Conservation (phyloP, 345 rosid species). For the Pugionium dolabratum region DNA sequence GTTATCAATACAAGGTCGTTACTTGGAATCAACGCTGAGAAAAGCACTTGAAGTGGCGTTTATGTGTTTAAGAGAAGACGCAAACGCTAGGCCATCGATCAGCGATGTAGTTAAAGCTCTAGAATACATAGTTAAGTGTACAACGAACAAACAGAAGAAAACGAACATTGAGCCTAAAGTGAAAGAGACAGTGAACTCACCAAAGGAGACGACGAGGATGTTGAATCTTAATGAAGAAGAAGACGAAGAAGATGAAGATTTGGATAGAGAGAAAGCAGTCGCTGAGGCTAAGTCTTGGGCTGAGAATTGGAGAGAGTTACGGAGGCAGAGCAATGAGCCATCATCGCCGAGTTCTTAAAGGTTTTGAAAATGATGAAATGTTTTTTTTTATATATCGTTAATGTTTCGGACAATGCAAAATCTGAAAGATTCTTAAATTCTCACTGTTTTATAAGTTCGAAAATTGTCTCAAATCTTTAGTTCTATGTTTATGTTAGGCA, state of each 20-base stretch:
- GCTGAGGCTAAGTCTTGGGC: constrained; percentile 37
- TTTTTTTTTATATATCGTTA: neutral
- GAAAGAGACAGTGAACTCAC: constrained; percentile 33
- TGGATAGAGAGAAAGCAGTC: constrained; percentile 47
- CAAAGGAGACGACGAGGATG: constrained; percentile 38
- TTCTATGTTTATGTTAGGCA: too few species aligned
- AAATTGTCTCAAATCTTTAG: too few species aligned
- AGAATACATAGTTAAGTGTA: constrained; percentile 44
- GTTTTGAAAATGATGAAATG: neutral
- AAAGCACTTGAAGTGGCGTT: constrained; percentile 57
- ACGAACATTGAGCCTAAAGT: neutral
- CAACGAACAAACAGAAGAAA: constrained; percentile 19
- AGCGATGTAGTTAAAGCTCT: constrained; percentile 55
- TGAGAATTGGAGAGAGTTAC: constrained; percentile 2
- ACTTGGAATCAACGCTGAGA: constrained; percentile 38
- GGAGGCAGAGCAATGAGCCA: neutral
- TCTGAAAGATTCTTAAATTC: too few species aligned
- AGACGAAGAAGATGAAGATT: constrained; percentile 47
- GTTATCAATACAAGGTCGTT: constrained; percentile 40
- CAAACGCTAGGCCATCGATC: constrained; percentile 51
- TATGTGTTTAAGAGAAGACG: constrained; percentile 52
- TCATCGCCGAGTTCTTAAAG: neutral
- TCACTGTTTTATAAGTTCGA: too few species aligned
- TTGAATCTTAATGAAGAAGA: constrained; percentile 44
- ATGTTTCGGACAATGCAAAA: too few species aligned